Percentiles rank a stretch among this genome's conserved stretches.
These are phyloP conservation scores for Apiospora hydei DNA, from an alignment of 2,329 filamentous ascomycete genomes.

Conservation along the genomic window DNA sequence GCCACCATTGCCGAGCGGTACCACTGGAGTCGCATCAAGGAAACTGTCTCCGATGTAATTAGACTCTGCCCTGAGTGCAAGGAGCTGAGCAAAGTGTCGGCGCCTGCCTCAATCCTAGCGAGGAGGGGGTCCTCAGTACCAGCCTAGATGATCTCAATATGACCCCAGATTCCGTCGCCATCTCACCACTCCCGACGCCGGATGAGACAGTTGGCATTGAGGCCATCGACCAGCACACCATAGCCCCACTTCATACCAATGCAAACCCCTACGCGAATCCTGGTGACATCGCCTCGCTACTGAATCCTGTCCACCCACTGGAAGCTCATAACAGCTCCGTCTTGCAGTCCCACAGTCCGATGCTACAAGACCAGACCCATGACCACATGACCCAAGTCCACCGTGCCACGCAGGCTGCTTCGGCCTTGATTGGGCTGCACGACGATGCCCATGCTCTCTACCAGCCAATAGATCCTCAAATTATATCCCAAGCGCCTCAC, in stretches of 20 bases:
- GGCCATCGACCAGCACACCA: conserved; percentile 34
- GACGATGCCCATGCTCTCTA: conserved; percentile 47
- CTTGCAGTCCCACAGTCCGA: conserved; percentile 43
- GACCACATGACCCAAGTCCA: conserved; percentile 36
- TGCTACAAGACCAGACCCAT: conserved; percentile 42
- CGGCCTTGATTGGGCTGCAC: conserved; percentile 39
- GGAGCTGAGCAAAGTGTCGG: conserved; percentile 69
- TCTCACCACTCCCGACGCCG: not conserved
- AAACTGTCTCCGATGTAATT: conserved; percentile 94
- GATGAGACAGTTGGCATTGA: conserved; percentile 8
- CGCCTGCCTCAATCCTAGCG: conserved; percentile 29
- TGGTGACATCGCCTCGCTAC: conserved; percentile 55
- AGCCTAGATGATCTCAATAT: conserved; percentile 14
- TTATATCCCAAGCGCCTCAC: conserved; percentile 54
- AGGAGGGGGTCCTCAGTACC: not conserved
- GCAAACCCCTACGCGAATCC: conserved; percentile 55
- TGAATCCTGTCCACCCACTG: conserved; percentile 41
- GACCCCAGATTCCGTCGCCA: conserved; percentile 8
- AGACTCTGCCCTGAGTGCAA: conserved; percentile 91
- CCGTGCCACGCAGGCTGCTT: conserved; percentile 30
- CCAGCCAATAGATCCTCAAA: conserved; percentile 67
- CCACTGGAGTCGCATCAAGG: conserved; percentile 98
- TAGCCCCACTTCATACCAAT: conserved; percentile 33
- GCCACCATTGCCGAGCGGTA: conserved; percentile 92
- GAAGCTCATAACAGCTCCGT: conserved; percentile 38